Conservation (phyloP, 2,329 filamentous ascomycete species). For the Fusarium sp. region DNA sequence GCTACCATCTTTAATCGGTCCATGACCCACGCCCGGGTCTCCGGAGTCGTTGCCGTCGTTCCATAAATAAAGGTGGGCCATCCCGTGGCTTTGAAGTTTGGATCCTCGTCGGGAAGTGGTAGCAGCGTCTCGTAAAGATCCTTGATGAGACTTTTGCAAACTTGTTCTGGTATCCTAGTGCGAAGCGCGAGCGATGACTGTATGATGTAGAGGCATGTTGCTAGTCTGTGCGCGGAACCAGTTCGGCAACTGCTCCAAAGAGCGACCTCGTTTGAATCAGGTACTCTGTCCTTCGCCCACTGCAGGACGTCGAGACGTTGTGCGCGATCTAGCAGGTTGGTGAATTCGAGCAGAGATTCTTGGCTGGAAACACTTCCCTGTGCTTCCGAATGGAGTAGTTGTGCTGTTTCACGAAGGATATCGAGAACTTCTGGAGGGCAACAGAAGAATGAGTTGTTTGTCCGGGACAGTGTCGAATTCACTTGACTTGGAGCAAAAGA, state of each 20-base stretch:
- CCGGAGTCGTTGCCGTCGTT: constrained; percentile 59
- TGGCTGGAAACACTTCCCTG: constrained; percentile 42
- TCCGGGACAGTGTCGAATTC: constrained; percentile 52
- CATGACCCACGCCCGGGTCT: constrained; percentile 61
- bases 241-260: constrained; percentile 55
- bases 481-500: constrained; percentile 53
- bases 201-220: constrained; percentile 60
- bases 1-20: constrained; percentile 57
- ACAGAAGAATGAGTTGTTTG: constrained; percentile 61
- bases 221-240: constrained; percentile 57
- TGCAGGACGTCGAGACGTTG: constrained; percentile 54
- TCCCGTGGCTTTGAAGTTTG: constrained; percentile 66
- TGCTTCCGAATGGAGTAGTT: constrained; percentile 50
- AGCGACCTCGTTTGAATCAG: constrained; percentile 50
- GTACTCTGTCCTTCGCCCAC: constrained; percentile 56
- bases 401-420: constrained; percentile 57
- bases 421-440: constrained; percentile 59
- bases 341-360: constrained; percentile 45
- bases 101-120: constrained; percentile 61
- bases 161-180: constrained; percentile 32
- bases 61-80: constrained; percentile 69
- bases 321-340: constrained; percentile 53
- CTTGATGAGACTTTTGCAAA: constrained; percentile 53
- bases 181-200: constrained; percentile 53
- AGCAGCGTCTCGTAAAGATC: constrained; percentile 63